These are phyloP conservation scores for Cytospora chrysosperma DNA, from an alignment of 2,329 filamentous ascomycete species.

Conservation along the genomic window DNA sequence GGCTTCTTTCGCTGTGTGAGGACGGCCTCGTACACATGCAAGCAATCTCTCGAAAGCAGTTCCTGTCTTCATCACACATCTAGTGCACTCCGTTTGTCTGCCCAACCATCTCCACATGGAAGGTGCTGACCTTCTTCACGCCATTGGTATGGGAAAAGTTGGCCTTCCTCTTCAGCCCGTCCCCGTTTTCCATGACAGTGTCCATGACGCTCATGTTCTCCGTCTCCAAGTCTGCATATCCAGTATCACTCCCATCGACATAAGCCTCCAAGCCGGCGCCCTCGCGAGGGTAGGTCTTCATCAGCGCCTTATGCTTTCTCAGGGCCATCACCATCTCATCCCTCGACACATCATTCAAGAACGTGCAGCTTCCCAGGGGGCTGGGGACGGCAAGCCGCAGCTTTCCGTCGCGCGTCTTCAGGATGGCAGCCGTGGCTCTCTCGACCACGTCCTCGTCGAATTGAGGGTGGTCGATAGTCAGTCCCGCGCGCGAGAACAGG, in stretches of 20 bases:
- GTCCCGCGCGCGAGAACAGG: conserved; percentile 67
- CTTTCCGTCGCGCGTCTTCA: conserved; percentile 69
- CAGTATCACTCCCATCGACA: conserved; percentile 68
- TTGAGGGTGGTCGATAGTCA: conserved; percentile 69
- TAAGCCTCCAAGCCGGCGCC: conserved; percentile 68
- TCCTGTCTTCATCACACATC: too few species aligned
- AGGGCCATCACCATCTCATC: conserved; percentile 63
- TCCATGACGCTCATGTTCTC: conserved; percentile 43
- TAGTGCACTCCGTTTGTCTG: background rate
- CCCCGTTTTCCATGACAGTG: conserved; percentile 37
- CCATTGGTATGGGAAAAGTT: conserved; percentile 37
- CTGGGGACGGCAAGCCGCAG: conserved; percentile 67
- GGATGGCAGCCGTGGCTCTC: conserved; percentile 65
- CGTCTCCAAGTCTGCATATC: conserved; percentile 44
- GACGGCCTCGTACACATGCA: background rate
- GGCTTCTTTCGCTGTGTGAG: background rate
- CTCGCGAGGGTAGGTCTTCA: conserved; percentile 60
- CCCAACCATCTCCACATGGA: background rate
- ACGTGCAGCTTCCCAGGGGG: conserved; percentile 64
- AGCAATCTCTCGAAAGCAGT: background rate
- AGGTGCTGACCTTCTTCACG: conserved; percentile 29
- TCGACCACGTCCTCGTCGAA: conserved; percentile 66
- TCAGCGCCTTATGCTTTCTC: conserved; percentile 61
- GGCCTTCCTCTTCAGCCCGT: conserved; percentile 38
- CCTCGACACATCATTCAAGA: conserved; percentile 64